phyloP scores from a whole-genome alignment of 768 basidiomycete species.

The Lentinula edodes region DNA sequence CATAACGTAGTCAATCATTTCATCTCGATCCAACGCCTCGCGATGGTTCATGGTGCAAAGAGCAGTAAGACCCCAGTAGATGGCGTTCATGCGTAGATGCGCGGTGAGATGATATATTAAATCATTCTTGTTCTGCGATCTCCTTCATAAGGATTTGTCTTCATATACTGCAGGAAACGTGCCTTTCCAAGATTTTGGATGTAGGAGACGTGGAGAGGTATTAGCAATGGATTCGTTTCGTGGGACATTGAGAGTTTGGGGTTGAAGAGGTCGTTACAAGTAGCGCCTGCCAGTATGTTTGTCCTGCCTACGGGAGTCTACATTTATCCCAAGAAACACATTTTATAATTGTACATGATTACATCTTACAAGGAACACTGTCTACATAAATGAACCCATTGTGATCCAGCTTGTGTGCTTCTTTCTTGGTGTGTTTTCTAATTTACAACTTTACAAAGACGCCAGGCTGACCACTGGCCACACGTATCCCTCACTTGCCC shows the following conservation, averaged over 20 bases:
- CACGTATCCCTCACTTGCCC: constrained; percentile 57
- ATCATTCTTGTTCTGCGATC: constrained; percentile 69
- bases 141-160: not conserved
- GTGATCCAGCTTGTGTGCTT: not conserved
- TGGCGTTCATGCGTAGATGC: constrained; percentile 90
- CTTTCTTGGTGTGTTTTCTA: not conserved
- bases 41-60: constrained; percentile 72
- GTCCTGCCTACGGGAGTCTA: not conserved
- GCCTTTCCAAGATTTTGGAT: constrained; percentile 74
- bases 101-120: constrained; percentile 86
- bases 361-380: not conserved
- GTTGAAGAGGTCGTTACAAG: not conserved
- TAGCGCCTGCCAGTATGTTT: not conserved
- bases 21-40: constrained; percentile 76
- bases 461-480: constrained; percentile 74
- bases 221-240: constrained; percentile 18
- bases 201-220: constrained; percentile 65
- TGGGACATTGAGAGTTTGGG: not conserved
- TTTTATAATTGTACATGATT: not conserved
- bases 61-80: constrained; percentile 96
- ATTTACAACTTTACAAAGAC: constrained; percentile 32
- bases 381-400: not conserved
- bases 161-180: constrained; percentile 11
- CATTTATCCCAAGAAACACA: not conserved
- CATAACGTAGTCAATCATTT: constrained; percentile 86